Conservation (phyloP, 495 filamentous ascomycete genomes). For the Penicillium ochrochloron region DNA sequence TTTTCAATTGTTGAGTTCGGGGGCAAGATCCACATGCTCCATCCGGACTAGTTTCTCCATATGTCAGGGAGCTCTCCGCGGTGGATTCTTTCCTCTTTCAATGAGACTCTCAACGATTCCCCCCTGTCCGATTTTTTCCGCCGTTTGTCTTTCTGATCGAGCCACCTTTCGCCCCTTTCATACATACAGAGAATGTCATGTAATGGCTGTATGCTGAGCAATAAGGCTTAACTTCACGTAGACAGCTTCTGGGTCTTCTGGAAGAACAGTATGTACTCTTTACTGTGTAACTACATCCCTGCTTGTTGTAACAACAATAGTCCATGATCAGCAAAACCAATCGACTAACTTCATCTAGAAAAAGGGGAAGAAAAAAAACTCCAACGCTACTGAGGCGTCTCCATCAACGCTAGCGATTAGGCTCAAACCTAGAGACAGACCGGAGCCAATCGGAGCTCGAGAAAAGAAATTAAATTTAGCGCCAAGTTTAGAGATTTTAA, state of each 20-base stretch:
- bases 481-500: slow-evolving; percentile 14
- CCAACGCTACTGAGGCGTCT: slow-evolving; percentile 18
- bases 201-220: neutral
- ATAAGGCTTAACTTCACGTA: neutral
- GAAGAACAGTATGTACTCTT: neutral
- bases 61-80: slow-evolving; percentile 11
- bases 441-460: slow-evolving; percentile 12
- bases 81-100: slow-evolving; percentile 11
- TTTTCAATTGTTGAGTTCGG: slow-evolving; percentile 13
- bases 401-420: slow-evolving; percentile 21
- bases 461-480: slow-evolving; percentile 18
- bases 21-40: slow-evolving; percentile 6
- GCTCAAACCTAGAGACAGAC: slow-evolving; percentile 21
- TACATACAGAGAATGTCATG: neutral
- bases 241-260: neutral
- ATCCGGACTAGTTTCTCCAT: slow-evolving; percentile 15
- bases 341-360: slow-evolving; percentile 3
- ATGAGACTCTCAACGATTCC: slow-evolving; percentile 9
- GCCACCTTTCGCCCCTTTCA: neutral
- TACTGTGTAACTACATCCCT: neutral
- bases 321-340: neutral
- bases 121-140: slow-evolving; percentile 2
- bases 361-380: slow-evolving; percentile 14
- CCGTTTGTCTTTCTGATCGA: neutral
- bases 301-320: neutral